These are phyloP conservation scores for Domatiomyces catenatus DNA, from an alignment of 2,329 filamentous ascomycete species.

Conservation along the genomic window DNA sequence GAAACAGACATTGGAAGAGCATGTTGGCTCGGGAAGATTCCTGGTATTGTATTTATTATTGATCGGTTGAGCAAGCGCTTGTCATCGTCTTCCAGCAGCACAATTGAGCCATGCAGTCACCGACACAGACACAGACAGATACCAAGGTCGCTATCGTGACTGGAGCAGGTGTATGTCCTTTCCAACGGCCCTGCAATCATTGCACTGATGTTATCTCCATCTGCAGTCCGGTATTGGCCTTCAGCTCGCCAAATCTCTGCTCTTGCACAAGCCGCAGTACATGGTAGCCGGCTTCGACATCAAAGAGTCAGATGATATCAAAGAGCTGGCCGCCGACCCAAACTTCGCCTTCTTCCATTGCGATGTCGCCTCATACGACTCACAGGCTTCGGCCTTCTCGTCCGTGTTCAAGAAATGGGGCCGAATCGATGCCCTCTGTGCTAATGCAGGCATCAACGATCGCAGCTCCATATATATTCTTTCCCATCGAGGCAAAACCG, in stretches of 20 bases:
- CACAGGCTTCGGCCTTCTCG: constrained; percentile 30
- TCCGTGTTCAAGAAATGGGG: constrained; percentile 30
- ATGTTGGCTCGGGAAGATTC: too few relatives aligned
- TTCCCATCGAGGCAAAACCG: constrained; percentile 19
- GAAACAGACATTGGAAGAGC: too few relatives aligned
- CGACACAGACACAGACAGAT: background rate
- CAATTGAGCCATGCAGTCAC: too few relatives aligned
- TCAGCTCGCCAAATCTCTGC: constrained; percentile 26
- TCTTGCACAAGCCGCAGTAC: constrained; percentile 21
- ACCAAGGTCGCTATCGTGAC: constrained; percentile 26
- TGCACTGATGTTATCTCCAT: background rate
- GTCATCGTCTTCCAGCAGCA: too few relatives aligned
- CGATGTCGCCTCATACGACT: constrained; percentile 34
- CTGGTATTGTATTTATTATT: too few relatives aligned
- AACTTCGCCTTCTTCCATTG: constrained; percentile 29
- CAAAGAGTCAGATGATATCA: constrained; percentile 22
- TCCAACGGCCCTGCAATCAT: background rate
- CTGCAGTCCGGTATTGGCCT: constrained; percentile 34
- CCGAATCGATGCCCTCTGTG: constrained; percentile 34
- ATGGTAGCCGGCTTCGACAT: constrained; percentile 25
- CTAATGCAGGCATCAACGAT: constrained; percentile 39
- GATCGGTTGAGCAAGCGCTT: too few relatives aligned
- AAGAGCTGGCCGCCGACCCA: constrained; percentile 20
- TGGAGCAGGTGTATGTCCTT: constrained; percentile 26
- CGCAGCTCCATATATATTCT: constrained; percentile 32